These are phyloP conservation scores for Diplogelasinospora grovesii DNA, from an alignment of 495 filamentous ascomycete genomes.

Conservation along the genomic window DNA sequence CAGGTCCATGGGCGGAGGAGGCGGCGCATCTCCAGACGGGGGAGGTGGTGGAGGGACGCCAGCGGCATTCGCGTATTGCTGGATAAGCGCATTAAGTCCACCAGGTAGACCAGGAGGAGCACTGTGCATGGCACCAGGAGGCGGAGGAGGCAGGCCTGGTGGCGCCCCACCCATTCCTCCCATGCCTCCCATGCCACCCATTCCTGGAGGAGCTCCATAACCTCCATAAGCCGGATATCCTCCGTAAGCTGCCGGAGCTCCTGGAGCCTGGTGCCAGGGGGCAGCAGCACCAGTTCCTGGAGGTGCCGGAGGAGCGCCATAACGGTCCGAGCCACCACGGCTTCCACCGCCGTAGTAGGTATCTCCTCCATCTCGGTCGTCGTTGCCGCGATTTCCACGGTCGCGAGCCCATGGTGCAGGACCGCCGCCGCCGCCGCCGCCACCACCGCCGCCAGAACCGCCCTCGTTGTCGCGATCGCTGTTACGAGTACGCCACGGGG, in stretches of 20 bases:
- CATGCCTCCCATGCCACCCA: too few species aligned
- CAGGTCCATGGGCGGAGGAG: constrained; percentile 68
- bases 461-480: constrained; percentile 36
- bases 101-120: constrained; percentile 55
- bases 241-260: constrained; percentile 46
- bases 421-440: constrained; percentile 28
- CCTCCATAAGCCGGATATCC: constrained; percentile 48
- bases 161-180: constrained; percentile 40
- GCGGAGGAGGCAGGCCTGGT: constrained; percentile 55
- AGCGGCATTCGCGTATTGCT: constrained; percentile 57
- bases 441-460: constrained; percentile 23
- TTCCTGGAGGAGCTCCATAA: constrained; percentile 56
- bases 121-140: constrained; percentile 35
- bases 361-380: constrained; percentile 19
- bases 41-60: constrained; percentile 51
- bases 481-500: constrained; percentile 60
- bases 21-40: constrained; percentile 55
- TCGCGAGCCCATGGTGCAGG: constrained; percentile 54
- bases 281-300: constrained; percentile 51
- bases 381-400: constrained; percentile 20
- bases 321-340: neutral
- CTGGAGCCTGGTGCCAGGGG: constrained; percentile 64
- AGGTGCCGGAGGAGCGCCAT: constrained; percentile 40
- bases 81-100: constrained; percentile 57
- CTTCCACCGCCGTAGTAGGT: constrained; percentile 42